phyloP scores from a whole-genome alignment of 169 alveolate species.

The Cryptosporidium sp. region DNA sequence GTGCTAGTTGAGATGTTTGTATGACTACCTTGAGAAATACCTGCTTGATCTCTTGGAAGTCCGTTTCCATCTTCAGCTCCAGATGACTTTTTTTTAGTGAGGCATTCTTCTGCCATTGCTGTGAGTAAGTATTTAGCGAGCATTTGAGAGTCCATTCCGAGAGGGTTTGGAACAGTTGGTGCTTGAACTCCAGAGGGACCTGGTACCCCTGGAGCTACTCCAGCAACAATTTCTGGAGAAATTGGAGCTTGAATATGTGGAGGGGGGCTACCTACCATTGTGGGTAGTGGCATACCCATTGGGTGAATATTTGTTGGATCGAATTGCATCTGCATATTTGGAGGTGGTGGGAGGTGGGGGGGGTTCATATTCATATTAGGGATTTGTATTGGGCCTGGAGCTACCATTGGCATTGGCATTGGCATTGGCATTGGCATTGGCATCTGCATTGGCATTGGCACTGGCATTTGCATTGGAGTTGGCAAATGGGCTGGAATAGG shows the following conservation, averaged over 20 bases:
- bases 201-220: background rate
- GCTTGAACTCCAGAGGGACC: background rate
- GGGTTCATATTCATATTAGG: background rate
- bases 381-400: background rate
- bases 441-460: background rate
- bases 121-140: slow-evolving; percentile 69
- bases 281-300: background rate
- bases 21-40: background rate
- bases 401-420: background rate
- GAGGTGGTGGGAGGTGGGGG: background rate
- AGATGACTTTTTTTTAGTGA: slow-evolving; percentile 37
- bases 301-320: background rate
- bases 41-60: background rate
- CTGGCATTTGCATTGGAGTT: background rate
- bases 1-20: background rate
- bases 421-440: background rate
- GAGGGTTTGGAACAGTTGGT: slow-evolving; percentile 8
- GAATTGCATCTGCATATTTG: slow-evolving; percentile 3
- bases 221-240: background rate
- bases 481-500: background rate
- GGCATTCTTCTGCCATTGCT: slow-evolving; percentile 75
- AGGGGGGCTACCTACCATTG: background rate
- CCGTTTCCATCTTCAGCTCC: background rate
- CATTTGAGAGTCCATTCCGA: slow-evolving; percentile 70
- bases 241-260: background rate